Percentiles rank a stretch among this genome's conserved stretches.
phyloP scores from a whole-genome alignment of 1,284 basidiomycete species.

The Ustilago bromivora region DNA sequence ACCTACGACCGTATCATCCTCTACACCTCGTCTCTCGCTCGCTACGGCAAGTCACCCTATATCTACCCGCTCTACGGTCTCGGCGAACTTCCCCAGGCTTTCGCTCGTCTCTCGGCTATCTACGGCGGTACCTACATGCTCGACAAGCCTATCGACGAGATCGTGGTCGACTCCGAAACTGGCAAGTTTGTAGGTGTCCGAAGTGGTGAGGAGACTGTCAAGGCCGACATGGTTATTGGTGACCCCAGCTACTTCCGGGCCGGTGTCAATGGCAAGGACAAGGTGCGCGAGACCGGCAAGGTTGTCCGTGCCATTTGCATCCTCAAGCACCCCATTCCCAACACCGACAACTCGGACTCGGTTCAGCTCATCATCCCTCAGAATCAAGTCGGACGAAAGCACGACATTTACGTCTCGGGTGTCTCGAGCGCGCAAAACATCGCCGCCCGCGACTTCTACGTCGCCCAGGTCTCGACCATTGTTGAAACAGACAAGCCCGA shows the following conservation, averaged over 20 bases:
- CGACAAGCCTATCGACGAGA: constrained; percentile 92
- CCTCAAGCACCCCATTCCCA: constrained; percentile 97
- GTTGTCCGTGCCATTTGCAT: constrained; percentile 98
- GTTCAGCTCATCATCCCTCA: constrained; percentile 99
- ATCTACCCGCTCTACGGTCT: constrained; percentile 99
- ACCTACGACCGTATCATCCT: constrained; percentile 95
- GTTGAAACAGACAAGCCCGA: constrained; percentile 96
- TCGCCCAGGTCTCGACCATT: constrained; percentile 98
- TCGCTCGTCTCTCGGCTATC: constrained; percentile 93
- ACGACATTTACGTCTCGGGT: constrained; percentile 99
- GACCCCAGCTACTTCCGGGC: constrained; percentile 92
- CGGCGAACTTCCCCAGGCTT: constrained; percentile 97
- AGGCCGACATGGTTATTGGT: constrained; percentile 97
- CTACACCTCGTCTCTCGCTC: constrained; percentile 98
- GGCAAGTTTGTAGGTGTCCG: constrained; percentile 95
- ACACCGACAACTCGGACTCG: constrained; percentile 89
- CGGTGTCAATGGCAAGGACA: constrained; percentile 77
- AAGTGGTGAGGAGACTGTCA: constrained; percentile 90
- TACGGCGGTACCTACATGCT: constrained; percentile 99
- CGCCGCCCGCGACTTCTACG: constrained; percentile 91
- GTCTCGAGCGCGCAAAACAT: constrained; percentile 98
- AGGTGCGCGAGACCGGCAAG: constrained; percentile 89
- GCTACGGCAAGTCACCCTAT: constrained; percentile 99
- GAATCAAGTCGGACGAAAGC: constrained; percentile 93
- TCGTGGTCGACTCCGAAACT: constrained; percentile 80